Evolutionary conservation across 495 filamentous ascomycete genomes (phyloP).

Genomic region (Acidiella bohemica): DNA sequence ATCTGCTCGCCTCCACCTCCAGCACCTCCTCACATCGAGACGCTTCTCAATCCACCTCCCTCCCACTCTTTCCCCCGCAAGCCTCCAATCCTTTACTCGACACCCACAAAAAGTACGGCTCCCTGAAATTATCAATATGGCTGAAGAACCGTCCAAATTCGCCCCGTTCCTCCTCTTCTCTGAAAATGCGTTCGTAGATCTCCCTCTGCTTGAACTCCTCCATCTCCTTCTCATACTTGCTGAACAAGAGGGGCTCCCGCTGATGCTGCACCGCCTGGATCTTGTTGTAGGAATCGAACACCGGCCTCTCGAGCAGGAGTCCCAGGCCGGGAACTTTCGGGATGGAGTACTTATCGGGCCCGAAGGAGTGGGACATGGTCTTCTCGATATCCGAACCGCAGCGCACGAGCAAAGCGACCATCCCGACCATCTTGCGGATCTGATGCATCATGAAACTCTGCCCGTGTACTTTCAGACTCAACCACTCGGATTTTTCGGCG

Average conservation of each 20-base stretch:
- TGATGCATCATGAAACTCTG: constrained; percentile 99
- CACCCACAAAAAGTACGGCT: constrained; percentile 62
- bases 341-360: constrained; percentile 59
- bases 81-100: constrained; percentile 30
- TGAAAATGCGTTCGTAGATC: constrained; percentile 85
- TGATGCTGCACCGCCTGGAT: constrained; percentile 39
- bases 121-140: constrained; percentile 65
- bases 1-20: too few relatives aligned
- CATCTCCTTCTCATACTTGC: constrained; percentile 61
- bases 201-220: constrained; percentile 79
- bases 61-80: not conserved
- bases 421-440: constrained; percentile 96
- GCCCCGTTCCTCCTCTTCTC: constrained; percentile 61
- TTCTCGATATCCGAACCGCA: constrained; percentile 57
- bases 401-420: constrained; percentile 71
- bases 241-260: constrained; percentile 56
- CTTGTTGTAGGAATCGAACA: constrained; percentile 75
- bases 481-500: constrained; percentile 81
- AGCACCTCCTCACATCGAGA: too few relatives aligned
- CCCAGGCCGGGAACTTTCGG: constrained; percentile 88
- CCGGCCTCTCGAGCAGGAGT: constrained; percentile 73
- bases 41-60: too few relatives aligned
- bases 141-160: constrained; percentile 56
- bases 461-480: constrained; percentile 87
- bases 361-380: constrained; percentile 51